These are phyloP conservation scores for Artemisia annua DNA, from an alignment of 129 eudicot genomes.

Conservation along the genomic window DNA sequence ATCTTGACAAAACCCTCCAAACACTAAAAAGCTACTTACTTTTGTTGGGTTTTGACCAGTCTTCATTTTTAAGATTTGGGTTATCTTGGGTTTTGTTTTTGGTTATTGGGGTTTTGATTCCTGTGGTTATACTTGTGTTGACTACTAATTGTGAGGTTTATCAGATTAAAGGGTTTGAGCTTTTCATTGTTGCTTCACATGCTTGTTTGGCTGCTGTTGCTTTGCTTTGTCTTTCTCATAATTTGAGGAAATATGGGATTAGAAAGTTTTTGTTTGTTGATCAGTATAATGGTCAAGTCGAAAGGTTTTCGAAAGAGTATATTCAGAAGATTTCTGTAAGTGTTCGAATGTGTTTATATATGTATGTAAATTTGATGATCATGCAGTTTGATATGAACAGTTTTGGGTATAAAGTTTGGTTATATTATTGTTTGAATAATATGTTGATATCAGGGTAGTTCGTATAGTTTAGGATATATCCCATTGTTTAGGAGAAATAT, in stretches of 20 bases:
- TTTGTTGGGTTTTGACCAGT: conserved; percentile 57
- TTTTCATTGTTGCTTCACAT: conserved; percentile 57
- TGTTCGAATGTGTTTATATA: neutral
- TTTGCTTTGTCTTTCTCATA: conserved; percentile 64
- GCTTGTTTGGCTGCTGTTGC: conserved; percentile 72
- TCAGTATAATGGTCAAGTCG: conserved; percentile 62
- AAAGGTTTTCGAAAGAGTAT: conserved; percentile 53
- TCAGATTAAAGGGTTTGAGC: conserved; percentile 55
- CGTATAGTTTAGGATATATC: no score
- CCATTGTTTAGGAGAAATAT: no score
- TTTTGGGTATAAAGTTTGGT: neutral
- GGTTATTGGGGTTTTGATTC: conserved; percentile 53
- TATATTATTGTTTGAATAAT: neutral
- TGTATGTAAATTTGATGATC: neutral
- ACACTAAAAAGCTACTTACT: conserved; percentile 38
- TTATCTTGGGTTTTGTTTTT: conserved; percentile 51
- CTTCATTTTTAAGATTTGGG: conserved; percentile 38
- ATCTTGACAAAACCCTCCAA: conserved; percentile 52
- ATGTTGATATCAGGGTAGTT: no score
- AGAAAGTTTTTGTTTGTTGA: conserved; percentile 75
- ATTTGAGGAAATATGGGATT: conserved; percentile 68
- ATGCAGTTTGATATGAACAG: neutral
- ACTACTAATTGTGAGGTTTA: conserved; percentile 49
- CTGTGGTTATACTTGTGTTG: conserved; percentile 40
- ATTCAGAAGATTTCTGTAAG: conserved; percentile 63